Conservation (phyloP, 2,329 filamentous ascomycete genomes). For the Fusarium clavum region DNA sequence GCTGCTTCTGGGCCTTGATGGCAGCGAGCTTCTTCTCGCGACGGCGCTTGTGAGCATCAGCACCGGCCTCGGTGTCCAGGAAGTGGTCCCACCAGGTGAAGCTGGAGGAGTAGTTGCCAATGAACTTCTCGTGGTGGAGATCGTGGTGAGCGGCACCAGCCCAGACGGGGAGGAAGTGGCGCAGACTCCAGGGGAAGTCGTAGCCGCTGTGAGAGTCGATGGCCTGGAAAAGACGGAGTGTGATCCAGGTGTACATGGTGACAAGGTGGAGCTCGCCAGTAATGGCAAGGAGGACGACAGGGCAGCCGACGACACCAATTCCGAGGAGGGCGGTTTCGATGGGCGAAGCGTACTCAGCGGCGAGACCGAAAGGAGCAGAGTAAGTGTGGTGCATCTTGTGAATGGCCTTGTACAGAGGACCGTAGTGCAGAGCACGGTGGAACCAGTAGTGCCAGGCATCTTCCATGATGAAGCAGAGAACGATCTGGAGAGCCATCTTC, state of each 20-base stretch:
- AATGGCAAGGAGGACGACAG: conserved; percentile 84
- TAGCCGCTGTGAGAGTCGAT: conserved; percentile 98
- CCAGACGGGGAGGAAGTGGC: conserved; percentile 97
- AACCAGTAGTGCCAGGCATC: conserved; percentile 99
- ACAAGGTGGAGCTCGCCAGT: conserved; percentile 92
- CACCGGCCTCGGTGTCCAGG: conserved; percentile 92
- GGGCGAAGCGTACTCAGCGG: conserved; percentile 96
- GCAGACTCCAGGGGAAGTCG: conserved; percentile 97
- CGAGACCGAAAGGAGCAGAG: conserved; percentile 94
- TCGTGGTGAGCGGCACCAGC: conserved; percentile 97
- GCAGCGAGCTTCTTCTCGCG: conserved; percentile 79
- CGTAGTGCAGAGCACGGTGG: conserved; percentile 93
- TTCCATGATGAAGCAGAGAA: conserved; percentile 94
- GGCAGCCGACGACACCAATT: conserved; percentile 83
- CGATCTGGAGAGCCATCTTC: conserved; percentile 92
- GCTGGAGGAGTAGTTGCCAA: conserved; percentile 97
- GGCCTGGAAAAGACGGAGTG: conserved; percentile 92
- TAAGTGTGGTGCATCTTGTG: conserved; percentile 99
- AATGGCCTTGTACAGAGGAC: conserved; percentile 92
- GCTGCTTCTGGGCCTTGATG: conserved; percentile 73
- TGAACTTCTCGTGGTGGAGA: conserved; percentile 96
- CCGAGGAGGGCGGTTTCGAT: conserved; percentile 97
- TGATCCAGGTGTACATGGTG: conserved; percentile 98
- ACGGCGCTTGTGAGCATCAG: conserved; percentile 85
- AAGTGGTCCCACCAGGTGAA: conserved; percentile 99